Base-by-base conservation (phyloP, 257 asterid genomes). In the Euphrasia confusa region DNA sequence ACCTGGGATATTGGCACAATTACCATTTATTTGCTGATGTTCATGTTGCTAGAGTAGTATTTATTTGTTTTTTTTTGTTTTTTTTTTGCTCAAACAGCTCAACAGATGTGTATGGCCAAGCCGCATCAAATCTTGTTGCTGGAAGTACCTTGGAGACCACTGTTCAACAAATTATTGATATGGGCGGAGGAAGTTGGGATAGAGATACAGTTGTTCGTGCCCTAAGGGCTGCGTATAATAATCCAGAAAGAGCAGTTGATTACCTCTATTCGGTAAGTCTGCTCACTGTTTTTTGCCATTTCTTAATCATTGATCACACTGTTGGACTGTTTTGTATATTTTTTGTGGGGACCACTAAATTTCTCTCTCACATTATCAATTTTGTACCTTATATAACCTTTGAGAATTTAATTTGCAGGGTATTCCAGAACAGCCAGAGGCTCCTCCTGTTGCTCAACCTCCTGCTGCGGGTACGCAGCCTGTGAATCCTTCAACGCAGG, bases 181-280 rank as follows among this genome's bases (percentile, higher is more conserved):
- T 90, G 93, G 97, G 97, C 65, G 95, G 90, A 70, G 97, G 96
- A 61, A 84, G 88, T 71, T 87, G 96, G 97, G 88, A 85, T 40
- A 78, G 95, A 76, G 92, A 90, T 60, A 83, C 87, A 4, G 92
- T 87, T 66, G 69, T 84, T 40, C 95, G 88, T 60, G 94, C 97
- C 49, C 68, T 90, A 67, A 80, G 92, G 65, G 95, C 95, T 54
- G 97, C 97, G 59, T 90, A 27, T 74, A 90, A 90, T 66, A 90
- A 90, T 72, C 97, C 97, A 1, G 95, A 84, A 80, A 78, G 95
- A 79, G 95, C 97, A 56, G 90, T 90, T 66, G 97, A 90, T 15
- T 90, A 87, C 78, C 81, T 90, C 32, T 90, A 90, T 72, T 83
- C 94, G 35, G 97, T 90, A 72, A 77, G 97, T 81, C 57, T 61